Conservation (phyloP, 2,329 filamentous ascomycete genomes). For the Microdochium trichocladiopsis region DNA sequence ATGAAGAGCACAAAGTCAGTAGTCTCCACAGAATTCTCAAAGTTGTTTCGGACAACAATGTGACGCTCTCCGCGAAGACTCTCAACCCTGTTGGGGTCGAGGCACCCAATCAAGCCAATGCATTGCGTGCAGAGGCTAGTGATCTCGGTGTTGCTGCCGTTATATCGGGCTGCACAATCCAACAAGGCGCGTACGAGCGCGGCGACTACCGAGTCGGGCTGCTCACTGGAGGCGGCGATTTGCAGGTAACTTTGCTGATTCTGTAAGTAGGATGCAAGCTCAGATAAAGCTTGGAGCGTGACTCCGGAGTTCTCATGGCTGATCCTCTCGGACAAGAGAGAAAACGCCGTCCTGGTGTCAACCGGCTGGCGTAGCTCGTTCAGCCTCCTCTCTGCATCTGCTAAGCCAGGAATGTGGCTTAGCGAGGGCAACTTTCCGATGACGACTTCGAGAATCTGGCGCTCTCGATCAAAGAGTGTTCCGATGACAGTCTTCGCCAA, state of each 20-base stretch:
- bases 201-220: constrained; percentile 69
- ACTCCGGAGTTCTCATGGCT: constrained; percentile 81
- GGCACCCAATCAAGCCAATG: constrained; percentile 80
- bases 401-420: constrained; percentile 60
- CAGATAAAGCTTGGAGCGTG: constrained; percentile 71
- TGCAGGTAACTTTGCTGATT: constrained; percentile 73
- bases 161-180: constrained; percentile 79
- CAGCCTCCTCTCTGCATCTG: constrained; percentile 60
- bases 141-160: constrained; percentile 59
- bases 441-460: constrained; percentile 52
- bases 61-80: constrained; percentile 68
- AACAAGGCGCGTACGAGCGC: constrained; percentile 70
- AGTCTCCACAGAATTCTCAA: constrained; percentile 68
- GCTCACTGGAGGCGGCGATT: constrained; percentile 72
- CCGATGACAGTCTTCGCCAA: constrained; percentile 57
- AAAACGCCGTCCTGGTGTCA: constrained; percentile 59
- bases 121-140: constrained; percentile 70
- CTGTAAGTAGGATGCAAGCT: constrained; percentile 68
- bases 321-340: constrained; percentile 66
- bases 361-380: constrained; percentile 56
- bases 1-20: constrained; percentile 82
- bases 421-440: constrained; percentile 76
- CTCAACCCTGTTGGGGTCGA: constrained; percentile 88
- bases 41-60: constrained; percentile 85
- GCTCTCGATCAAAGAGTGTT: constrained; percentile 58